phyloP scores from a whole-genome alignment of 1,284 basidiomycete species.

The Hypsizygus ulmarius region DNA sequence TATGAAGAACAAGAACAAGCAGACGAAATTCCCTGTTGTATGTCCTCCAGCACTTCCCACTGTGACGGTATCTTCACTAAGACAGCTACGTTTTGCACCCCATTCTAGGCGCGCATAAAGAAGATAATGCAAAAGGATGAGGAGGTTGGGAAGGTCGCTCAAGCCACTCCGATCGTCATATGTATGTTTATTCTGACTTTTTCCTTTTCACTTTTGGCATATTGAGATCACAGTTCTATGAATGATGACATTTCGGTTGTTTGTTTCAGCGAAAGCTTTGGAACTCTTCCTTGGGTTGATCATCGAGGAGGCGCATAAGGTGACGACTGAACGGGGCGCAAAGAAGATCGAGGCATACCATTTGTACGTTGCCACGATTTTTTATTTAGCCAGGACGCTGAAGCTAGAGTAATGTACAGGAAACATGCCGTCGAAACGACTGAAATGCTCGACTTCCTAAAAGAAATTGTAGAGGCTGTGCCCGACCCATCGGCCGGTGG shows the following conservation, averaged over 20 bases:
- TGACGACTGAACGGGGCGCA: slow-evolving; percentile 78
- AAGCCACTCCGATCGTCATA: slow-evolving; percentile 95
- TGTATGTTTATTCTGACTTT: slow-evolving; percentile 58
- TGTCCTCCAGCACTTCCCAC: slow-evolving; percentile 17
- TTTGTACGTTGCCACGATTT: slow-evolving; percentile 59
- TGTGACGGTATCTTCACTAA: slow-evolving; percentile 4
- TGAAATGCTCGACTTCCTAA: slow-evolving; percentile 92
- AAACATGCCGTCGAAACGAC: slow-evolving; percentile 92
- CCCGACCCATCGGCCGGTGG: slow-evolving; percentile 87
- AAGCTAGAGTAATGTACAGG: slow-evolving; percentile 40
- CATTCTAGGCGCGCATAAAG: slow-evolving; percentile 87
- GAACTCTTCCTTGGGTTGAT: slow-evolving; percentile 92
- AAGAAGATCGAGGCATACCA: slow-evolving; percentile 95
- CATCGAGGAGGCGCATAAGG: slow-evolving; percentile 81
- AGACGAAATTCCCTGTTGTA: slow-evolving; percentile 83
- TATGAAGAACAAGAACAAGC: slow-evolving; percentile 85
- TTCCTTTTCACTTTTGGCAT: neutral
- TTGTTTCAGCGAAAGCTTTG: slow-evolving; percentile 81
- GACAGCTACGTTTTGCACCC: neutral
- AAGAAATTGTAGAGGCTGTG: slow-evolving; percentile 89
- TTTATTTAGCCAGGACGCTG: too few relatives aligned
- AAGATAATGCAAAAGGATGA: slow-evolving; percentile 99
- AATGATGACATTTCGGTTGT: slow-evolving; percentile 8
- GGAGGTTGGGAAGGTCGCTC: slow-evolving; percentile 98
- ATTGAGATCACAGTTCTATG: neutral